A percentile compares a stretch with the other conserved stretches of the same genome.
These are phyloP conservation scores for Rhazya stricta DNA, from an alignment of 257 asterid genomes.

Conservation along the genomic window DNA sequence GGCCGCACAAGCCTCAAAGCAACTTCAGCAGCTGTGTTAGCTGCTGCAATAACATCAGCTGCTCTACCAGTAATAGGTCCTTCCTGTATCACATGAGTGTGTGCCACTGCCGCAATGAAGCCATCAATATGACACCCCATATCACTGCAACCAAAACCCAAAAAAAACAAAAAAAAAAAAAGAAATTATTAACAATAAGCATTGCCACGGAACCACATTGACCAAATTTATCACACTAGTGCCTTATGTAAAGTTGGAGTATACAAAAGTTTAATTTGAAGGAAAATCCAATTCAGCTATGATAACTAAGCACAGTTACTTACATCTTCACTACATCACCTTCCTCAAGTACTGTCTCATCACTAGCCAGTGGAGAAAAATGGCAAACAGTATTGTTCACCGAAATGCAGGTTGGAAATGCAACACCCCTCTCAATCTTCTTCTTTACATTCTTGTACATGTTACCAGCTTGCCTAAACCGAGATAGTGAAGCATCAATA, in stretches of 20 bases:
- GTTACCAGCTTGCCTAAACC: constrained; percentile 68
- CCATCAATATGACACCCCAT: constrained; percentile 99
- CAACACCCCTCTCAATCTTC: constrained; percentile 92
- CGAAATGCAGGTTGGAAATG: constrained; percentile 89
- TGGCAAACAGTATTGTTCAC: constrained; percentile 81
- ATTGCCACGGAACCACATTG: not conserved
- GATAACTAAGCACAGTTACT: constrained; percentile 17
- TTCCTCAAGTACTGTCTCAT: constrained; percentile 60
- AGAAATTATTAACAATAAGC: too few relatives aligned
- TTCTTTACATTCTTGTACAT: constrained; percentile 92
- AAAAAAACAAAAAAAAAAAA: not conserved
- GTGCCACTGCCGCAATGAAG: constrained; percentile 86
- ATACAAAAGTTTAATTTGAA: not conserved
- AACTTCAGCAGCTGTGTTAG: constrained; percentile 94
- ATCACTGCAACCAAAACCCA: constrained; percentile 52
- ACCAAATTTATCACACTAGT: not conserved
- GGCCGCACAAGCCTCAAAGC: constrained; percentile 93
- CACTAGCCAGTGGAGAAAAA: constrained; percentile 75
- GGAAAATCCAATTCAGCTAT: not conserved
- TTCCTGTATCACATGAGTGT: constrained; percentile 74
- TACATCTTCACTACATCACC: constrained; percentile 85
- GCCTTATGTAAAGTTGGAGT: not conserved
- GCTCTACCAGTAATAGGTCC: constrained; percentile 87
- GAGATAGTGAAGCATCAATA: not conserved
- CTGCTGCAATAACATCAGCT: constrained; percentile 96